phyloP scores from a whole-genome alignment of 148 eudicot species.

The Rhododendron simsii region DNA sequence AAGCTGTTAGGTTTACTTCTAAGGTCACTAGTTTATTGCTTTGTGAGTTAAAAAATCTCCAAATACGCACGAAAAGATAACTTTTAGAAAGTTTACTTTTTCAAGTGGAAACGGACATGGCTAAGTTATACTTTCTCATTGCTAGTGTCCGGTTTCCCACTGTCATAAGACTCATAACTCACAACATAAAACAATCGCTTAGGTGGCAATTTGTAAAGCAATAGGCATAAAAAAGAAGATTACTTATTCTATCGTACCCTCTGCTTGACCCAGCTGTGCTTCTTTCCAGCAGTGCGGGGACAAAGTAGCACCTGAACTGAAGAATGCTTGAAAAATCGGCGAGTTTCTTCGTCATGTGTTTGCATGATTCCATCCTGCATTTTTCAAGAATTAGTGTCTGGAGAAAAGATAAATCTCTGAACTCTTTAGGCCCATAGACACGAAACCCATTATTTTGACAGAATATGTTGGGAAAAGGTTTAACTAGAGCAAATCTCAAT shows the following conservation, averaged over 20 bases:
- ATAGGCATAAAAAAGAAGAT: conserved; percentile 1
- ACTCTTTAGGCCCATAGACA: background rate
- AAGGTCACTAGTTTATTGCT: background rate
- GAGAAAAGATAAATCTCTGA: background rate
- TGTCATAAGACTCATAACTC: background rate
- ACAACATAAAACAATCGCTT: background rate
- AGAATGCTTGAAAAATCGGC: conserved; percentile 90
- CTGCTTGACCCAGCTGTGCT: conserved; percentile 88
- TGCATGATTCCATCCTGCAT: conserved; percentile 92
- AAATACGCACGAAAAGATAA: background rate
- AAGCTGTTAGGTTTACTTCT: background rate
- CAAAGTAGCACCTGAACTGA: conserved; percentile 88
- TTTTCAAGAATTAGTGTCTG: background rate
- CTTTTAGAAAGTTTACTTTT: background rate
- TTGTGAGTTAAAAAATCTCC: background rate
- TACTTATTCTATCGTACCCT: conserved; percentile 38
- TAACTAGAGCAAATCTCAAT: background rate
- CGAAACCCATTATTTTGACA: background rate
- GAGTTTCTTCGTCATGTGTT: conserved; percentile 98
- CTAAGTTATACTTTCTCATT: background rate
- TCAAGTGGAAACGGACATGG: background rate
- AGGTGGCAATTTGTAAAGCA: background rate
- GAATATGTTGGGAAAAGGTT: background rate
- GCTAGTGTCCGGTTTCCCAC: background rate
- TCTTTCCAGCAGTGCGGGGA: conserved; percentile 84